Conservation (phyloP, 257 asterid species). For the Schizonepeta tenuifolia region DNA sequence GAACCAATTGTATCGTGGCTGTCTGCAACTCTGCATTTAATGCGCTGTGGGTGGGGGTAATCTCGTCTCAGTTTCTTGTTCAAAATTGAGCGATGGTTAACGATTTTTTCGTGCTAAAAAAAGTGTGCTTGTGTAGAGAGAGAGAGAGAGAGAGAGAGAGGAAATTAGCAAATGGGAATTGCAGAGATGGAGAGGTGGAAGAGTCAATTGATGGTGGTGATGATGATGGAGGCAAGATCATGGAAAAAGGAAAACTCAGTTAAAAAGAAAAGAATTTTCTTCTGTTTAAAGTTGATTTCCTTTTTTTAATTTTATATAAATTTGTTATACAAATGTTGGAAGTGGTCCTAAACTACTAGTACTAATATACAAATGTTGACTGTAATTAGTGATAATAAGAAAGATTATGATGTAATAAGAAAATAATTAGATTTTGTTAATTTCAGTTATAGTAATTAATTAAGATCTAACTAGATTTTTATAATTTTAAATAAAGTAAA, state of each 20-base stretch:
- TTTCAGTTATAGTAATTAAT: too few relatives aligned
- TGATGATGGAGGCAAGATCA: constrained; percentile 3
- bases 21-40: constrained; percentile 41
- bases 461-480: too few relatives aligned
- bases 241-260: constrained; percentile 28
- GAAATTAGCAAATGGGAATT: neutral
- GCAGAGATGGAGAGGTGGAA: neutral
- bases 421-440: too few relatives aligned
- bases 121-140: constrained; percentile 20
- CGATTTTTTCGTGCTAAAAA: too few relatives aligned
- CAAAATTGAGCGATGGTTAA: constrained; percentile 15
- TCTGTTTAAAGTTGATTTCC: neutral
- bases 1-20: constrained; percentile 29
- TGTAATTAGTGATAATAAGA: too few relatives aligned
- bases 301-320: too few relatives aligned
- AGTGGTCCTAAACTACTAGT: too few relatives aligned
- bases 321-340: too few relatives aligned
- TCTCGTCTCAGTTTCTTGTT: neutral
- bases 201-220: neutral
- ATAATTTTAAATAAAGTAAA: too few relatives aligned
- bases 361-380: too few relatives aligned
- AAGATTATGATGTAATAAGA: too few relatives aligned
- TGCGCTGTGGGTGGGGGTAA: constrained; percentile 31
- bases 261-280: constrained; percentile 34
- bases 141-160: neutral